Evolutionary conservation across 164 flowering plant species (phyloP).

Genomic region (Cinnamomum chago): DNA sequence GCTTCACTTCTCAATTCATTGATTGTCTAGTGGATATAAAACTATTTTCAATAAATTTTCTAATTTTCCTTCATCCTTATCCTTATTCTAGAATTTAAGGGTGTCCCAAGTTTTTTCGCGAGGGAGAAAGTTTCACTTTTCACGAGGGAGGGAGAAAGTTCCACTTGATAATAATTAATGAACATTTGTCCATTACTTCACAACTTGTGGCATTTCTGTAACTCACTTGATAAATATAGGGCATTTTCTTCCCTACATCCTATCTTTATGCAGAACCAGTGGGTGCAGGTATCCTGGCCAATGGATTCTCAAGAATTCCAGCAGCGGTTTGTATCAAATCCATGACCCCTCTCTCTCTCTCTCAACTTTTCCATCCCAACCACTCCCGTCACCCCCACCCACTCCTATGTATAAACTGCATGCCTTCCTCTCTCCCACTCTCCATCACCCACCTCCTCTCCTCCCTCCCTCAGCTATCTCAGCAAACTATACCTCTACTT

Average conservation of each 20-base stretch:
- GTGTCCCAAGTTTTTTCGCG: too few relatives aligned
- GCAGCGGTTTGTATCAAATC: not conserved
- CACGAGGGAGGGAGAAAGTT: too few relatives aligned
- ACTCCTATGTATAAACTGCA: slow-evolving; percentile 9
- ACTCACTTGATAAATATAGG: not conserved
- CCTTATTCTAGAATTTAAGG: too few relatives aligned
- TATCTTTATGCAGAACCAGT: not conserved
- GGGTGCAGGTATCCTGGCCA: not conserved
- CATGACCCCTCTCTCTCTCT: not conserved
- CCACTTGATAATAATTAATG: too few relatives aligned
- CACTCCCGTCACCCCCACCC: not conserved
- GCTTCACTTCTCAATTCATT: too few relatives aligned
- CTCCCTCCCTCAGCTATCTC: not conserved
- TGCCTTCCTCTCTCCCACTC: slow-evolving; percentile 2
- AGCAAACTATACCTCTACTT: slow-evolving; percentile 9
- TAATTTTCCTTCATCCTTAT: too few relatives aligned
- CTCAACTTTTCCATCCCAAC: not conserved
- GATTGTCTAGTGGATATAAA: too few relatives aligned
- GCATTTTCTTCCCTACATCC: not conserved
- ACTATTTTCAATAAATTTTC: too few relatives aligned
- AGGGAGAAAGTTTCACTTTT: too few relatives aligned
- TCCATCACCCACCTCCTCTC: slow-evolving; percentile 1
- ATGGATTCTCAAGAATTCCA: not conserved
- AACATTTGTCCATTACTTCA: too few relatives aligned
- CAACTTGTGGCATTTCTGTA: not conserved